These are phyloP conservation scores for Pluteus cervinus DNA, from an alignment of 768 basidiomycete species.

Conservation along the genomic window DNA sequence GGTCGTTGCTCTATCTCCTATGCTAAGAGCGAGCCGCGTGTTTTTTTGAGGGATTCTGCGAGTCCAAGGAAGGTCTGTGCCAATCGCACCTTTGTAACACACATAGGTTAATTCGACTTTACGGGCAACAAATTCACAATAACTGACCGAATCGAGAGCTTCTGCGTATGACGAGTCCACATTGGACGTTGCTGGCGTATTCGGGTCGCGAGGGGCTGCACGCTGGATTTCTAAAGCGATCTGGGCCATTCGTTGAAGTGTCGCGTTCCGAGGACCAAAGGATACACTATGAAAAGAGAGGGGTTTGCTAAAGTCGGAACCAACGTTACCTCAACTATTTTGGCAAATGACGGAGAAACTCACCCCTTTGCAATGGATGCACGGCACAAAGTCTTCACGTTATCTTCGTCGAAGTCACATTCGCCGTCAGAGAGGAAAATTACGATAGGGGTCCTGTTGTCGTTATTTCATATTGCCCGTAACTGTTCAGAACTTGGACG, in stretches of 20 bases:
- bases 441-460: too few species aligned
- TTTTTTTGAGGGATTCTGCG: conserved; percentile 52
- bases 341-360: neutral
- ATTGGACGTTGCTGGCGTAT: conserved; percentile 26
- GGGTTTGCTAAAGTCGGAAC: neutral
- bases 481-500: too few species aligned
- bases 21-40: conserved; percentile 44
- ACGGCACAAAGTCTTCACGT: conserved; percentile 35
- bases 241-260: conserved; percentile 22
- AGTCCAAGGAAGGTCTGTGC: conserved; percentile 54
- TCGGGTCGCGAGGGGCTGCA: too few species aligned
- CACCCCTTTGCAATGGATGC: conserved; percentile 38
- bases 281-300: conserved; percentile 4
- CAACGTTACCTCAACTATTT: conserved; percentile 1
- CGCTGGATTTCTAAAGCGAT: conserved; percentile 45
- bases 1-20: too few species aligned
- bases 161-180: conserved; percentile 40
- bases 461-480: too few species aligned
- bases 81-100: conserved; percentile 36
- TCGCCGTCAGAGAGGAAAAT: conserved; percentile 57
- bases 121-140: neutral
- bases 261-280: conserved; percentile 1
- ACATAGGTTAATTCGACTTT: conserved; percentile 5
- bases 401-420: conserved; percentile 31
- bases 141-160: conserved; percentile 46